These are phyloP conservation scores for Geotrichum aggregatum DNA, from an alignment of 1,139 yeast species.

Conservation along the genomic window DNA sequence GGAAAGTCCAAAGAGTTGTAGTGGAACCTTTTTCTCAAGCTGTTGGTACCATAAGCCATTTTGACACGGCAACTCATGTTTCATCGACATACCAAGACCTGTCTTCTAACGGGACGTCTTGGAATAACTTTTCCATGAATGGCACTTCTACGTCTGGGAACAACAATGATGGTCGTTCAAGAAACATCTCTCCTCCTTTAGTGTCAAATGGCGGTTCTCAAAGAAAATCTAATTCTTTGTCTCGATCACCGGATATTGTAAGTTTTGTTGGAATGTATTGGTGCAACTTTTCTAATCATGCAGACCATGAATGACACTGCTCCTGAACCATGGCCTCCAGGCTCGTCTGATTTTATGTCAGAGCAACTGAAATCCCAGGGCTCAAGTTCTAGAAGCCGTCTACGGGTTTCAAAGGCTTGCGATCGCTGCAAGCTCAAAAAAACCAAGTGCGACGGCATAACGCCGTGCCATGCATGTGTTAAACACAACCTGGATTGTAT, in stretches of 20 bases:
- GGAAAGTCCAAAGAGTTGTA: not conserved
- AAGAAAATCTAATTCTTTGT: not conserved
- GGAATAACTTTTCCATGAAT: too few species aligned
- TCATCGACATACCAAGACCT: not conserved
- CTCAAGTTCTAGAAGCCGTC: slow-evolving; percentile 6
- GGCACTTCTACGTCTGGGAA: too few species aligned
- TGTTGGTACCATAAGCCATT: not conserved
- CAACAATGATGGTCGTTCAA: too few species aligned
- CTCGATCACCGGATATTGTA: not conserved
- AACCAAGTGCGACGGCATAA: slow-evolving; percentile 57
- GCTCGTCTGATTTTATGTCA: not conserved
- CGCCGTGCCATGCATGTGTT: slow-evolving; percentile 52
- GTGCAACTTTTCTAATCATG: too few species aligned
- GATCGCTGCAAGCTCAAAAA: slow-evolving; percentile 58
- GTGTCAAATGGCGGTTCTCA: not conserved
- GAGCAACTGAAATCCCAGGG: too few species aligned
- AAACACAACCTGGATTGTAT: slow-evolving; percentile 47
- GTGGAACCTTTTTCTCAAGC: not conserved
- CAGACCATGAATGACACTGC: too few species aligned
- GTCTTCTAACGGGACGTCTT: too few species aligned
- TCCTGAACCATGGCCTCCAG: too few species aligned
- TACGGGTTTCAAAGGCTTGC: slow-evolving; percentile 54
- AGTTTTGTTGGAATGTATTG: not conserved
- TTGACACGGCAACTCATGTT: not conserved
- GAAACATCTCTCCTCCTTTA: too few species aligned